A percentile compares a stretch with the other conserved stretches of the same genome.
These are phyloP conservation scores for Aspergillus fischeri DNA, from an alignment of 2,329 filamentous ascomycete species.

Conservation along the genomic window DNA sequence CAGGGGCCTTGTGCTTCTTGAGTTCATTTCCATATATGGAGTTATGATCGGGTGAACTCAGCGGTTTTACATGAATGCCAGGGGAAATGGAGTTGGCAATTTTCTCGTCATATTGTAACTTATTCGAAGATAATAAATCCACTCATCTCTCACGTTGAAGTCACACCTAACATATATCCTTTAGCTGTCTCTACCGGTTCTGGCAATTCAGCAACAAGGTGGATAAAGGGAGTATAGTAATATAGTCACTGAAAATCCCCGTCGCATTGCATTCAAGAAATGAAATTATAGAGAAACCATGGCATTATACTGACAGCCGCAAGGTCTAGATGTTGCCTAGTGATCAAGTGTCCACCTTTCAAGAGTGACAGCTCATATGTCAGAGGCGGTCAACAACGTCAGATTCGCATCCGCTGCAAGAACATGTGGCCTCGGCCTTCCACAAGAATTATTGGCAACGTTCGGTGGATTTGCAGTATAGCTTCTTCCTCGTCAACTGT, in stretches of 20 bases:
- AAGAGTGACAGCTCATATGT: conserved; percentile 3
- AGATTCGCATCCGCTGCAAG: conserved; percentile 24
- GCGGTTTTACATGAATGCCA: not conserved
- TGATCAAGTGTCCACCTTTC: not conserved
- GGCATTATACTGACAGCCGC: too few relatives aligned
- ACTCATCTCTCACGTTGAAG: not conserved
- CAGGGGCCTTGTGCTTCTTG: not conserved
- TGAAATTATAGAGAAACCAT: not conserved
- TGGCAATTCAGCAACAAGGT: not conserved
- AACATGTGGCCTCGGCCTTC: conserved; percentile 29
- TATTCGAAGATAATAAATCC: not conserved
- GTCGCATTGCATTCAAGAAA: not conserved
- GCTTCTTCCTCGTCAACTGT: conserved; percentile 6
- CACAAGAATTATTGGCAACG: conserved; percentile 10
- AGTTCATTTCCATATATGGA: not conserved
- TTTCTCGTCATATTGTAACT: not conserved
- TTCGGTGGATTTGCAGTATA: conserved; percentile 1
- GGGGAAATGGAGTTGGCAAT: not conserved
- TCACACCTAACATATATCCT: not conserved
- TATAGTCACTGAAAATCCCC: not conserved
- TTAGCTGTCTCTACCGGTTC: not conserved
- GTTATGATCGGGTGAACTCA: not conserved
- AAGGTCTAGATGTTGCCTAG: not conserved
- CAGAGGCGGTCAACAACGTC: conserved; percentile 34
- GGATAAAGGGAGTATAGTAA: not conserved